Evolutionary conservation across 441 rosid genomes (phyloP), one percentile per base, ranked within the genome.

Genomic region (Sinapis alba): DNA sequence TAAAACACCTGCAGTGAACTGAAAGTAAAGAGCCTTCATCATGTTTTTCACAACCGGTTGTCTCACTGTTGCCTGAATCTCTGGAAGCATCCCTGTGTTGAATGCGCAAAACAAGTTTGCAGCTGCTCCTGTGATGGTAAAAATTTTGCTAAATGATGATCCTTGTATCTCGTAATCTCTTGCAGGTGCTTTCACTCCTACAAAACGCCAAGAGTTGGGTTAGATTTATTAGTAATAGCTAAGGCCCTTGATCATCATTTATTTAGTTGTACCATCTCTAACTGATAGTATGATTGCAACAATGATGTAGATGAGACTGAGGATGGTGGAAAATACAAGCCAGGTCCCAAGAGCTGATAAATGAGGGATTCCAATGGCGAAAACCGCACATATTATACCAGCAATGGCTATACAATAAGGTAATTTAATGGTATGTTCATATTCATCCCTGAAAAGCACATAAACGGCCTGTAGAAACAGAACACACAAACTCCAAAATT

Each of bases 21-120:
- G 99, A 74, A 93, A 89, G 82, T 90, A 90, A 20, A 93, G 81
- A 80, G 95, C 95, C 53, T 91, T 91, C 88, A 89, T 58, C 96
- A 90, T 91, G 84, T 95, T 95, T 23, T 78, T 77, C 5, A 93
- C 94, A 7, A 85, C 96, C 0, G 98, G 99, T 21, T 79, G 78
- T 83, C 81, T 91, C 79, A 95, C 88, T 16, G 98, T 95, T 58
- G 99, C 99, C 90, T 94, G 99, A 73, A 94, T 92, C 75, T 94
- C 99, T 32, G 97, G 99, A 73, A 92, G 94, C 99, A 92, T 94
- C 62, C 99, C 97, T 2, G 97, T 90, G 73, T 94, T 94, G 74
- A 83, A 94, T 47, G 97, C 94, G 61, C 91, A 95, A 63, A 91
- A 90, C 0, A 92, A 88, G 84, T 70, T 95, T 10, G 97, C 97